Base-by-base conservation (phyloP, 768 basidiomycete genomes). In the Mycena sanguinolenta region DNA sequence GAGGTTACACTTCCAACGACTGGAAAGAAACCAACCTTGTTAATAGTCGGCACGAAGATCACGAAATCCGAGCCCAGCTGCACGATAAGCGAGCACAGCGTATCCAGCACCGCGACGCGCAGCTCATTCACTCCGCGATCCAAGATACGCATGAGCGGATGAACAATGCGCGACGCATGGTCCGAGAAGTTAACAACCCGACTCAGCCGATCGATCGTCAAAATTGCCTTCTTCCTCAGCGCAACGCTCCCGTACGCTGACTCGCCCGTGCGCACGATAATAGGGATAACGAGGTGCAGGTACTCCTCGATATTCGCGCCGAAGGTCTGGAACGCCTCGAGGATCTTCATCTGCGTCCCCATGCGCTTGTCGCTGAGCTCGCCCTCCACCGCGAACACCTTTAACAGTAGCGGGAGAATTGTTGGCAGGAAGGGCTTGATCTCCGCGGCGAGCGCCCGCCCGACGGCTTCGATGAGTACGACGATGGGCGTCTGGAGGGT, bases 271-370 rank as follows among this genome's bases (percentile, higher is more conserved):
- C 91, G 92, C 67, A 98, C 92, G 70, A 99, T 96, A 73, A 97
- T 92, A 0, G 98, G 98, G 58, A 99, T 94, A 70, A 98, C 93
- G 36, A 99, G 91, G 80, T 99, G 98, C 19, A 99, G 87, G 80
- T 98, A 99, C 79, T 99, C 98, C 79, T 99, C 98, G 70, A 99
- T 95, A 79, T 97, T 98, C 7, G 94, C 88, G 13, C 98, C 98
- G 77, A 99, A 99, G 1, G 96, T 96, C 74, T 95, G 87, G 79
- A 98, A 95, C 0, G 98, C 96, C 74, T 97, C 95, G 65, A 99
- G 94, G 64, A 98, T 92, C 78, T 96, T 95, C 77, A 95, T 92
- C 75, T 96, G 95, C 2, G 92, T 93, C 59, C 79, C 82, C 76
- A 90, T 88, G 32, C 92, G 85, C 78, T 95, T 93, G 63, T 98